Conservation (phyloP, 73 alveolate species). For the Paramecium biaurelia region DNA sequence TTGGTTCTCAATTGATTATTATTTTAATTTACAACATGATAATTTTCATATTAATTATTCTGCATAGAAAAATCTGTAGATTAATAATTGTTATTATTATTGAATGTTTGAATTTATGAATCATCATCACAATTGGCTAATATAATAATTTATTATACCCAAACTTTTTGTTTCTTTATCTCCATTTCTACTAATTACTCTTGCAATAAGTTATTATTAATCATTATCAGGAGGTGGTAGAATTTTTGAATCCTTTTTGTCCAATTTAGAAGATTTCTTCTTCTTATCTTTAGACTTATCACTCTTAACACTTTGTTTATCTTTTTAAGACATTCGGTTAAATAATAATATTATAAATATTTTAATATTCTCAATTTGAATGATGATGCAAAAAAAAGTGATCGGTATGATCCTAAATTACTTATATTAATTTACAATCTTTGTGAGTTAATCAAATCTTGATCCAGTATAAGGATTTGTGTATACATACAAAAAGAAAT, state of each 20-base stretch:
- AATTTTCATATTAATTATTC: background rate
- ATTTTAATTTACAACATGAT: background rate
- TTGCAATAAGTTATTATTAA: background rate
- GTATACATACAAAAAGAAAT: conserved; percentile 65
- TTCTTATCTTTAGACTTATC: background rate
- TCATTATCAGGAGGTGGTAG: background rate
- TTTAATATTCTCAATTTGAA: background rate
- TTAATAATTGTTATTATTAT: background rate
- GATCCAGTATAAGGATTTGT: conserved; percentile 27
- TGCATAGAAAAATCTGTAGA: background rate
- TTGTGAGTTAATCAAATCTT: background rate
- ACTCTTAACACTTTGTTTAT: background rate
- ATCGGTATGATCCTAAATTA: background rate
- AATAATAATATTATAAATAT: background rate
- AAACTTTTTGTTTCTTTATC: background rate
- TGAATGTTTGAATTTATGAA: background rate
- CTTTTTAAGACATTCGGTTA: conserved; percentile 42
- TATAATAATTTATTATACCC: background rate
- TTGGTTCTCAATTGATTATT: background rate
- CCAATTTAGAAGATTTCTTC: background rate
- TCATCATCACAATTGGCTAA: background rate
- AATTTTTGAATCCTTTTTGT: background rate
- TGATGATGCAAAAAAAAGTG: background rate
- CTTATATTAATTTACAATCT: background rate
- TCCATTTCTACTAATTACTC: background rate